These are phyloP conservation scores for Pseudoperonospora humuli DNA, from an alignment of 352 stramenopile species.

Conservation along the genomic window DNA sequence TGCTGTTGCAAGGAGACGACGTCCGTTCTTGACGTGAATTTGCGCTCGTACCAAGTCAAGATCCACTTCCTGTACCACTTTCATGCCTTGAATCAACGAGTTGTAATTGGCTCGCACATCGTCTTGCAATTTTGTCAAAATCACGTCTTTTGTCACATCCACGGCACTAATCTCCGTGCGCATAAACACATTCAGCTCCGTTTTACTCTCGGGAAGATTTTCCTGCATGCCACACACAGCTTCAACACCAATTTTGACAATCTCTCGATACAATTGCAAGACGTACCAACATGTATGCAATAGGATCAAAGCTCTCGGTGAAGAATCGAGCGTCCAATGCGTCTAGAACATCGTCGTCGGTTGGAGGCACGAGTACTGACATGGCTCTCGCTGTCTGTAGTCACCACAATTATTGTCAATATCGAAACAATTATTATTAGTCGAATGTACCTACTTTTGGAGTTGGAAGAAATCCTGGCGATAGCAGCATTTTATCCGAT, in stretches of 20 bases:
- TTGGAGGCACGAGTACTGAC: constrained; percentile 61
- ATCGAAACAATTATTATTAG: not conserved
- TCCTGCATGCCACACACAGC: constrained; percentile 25
- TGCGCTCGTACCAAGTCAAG: constrained; percentile 75
- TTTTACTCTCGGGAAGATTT: constrained; percentile 40
- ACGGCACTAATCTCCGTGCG: constrained; percentile 78
- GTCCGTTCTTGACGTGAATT: constrained; percentile 84
- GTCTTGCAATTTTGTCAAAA: constrained; percentile 68
- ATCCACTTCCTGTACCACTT: constrained; percentile 82
- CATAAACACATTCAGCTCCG: constrained; percentile 58
- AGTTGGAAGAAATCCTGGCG: constrained; percentile 29
- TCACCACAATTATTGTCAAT: constrained; percentile 6
- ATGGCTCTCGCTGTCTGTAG: constrained; percentile 27
- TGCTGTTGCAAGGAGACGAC: constrained; percentile 53
- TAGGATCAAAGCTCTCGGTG: constrained; percentile 66
- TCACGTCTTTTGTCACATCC: constrained; percentile 71
- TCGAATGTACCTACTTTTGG: constrained; percentile 16
- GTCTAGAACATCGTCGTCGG: constrained; percentile 57
- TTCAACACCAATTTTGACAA: not conserved
- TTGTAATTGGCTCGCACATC: constrained; percentile 75
- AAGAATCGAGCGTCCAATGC: constrained; percentile 77
- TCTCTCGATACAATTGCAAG: not conserved
- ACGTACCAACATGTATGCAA: constrained; percentile 57
- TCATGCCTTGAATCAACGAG: constrained; percentile 81
- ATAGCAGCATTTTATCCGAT: constrained; percentile 19